Percentiles rank a stretch among this genome's conserved stretches.
Evolutionary conservation across 1,139 yeast species (phyloP).

Genomic region (Nakaseomyces delphensis): DNA sequence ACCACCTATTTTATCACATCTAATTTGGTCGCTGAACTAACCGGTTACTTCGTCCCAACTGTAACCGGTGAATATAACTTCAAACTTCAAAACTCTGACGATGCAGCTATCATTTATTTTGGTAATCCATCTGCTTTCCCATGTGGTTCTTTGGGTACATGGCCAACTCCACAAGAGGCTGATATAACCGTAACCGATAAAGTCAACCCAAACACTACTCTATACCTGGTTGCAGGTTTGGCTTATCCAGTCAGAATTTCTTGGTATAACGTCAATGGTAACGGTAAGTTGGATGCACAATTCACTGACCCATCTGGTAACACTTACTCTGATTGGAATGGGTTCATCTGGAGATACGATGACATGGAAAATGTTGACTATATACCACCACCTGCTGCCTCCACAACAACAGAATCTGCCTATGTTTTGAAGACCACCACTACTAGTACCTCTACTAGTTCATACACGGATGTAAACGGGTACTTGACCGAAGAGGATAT

Average conservation of each 20-base stretch:
- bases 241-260: slow-evolving; percentile 8
- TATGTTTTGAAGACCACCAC: slow-evolving; percentile 3
- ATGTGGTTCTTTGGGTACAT: slow-evolving; percentile 6
- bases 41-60: slow-evolving; percentile 9
- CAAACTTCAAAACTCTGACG: slow-evolving; percentile 8
- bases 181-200: slow-evolving; percentile 7
- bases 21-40: slow-evolving; percentile 14
- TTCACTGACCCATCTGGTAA: slow-evolving; percentile 9
- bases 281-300: slow-evolving; percentile 7
- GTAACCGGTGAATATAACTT: slow-evolving; percentile 8
- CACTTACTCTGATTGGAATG: slow-evolving; percentile 6
- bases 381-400: background rate
- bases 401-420: slow-evolving; percentile 1
- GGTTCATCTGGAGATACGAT: slow-evolving; percentile 2
- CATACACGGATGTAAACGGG: slow-evolving; percentile 2
- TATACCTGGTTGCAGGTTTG: slow-evolving; percentile 5
- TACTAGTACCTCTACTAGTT: background rate
- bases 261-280: slow-evolving; percentile 5
- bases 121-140: slow-evolving; percentile 8
- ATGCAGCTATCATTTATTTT: slow-evolving; percentile 7
- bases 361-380: background rate
- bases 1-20: slow-evolving; percentile 12
- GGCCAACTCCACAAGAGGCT: slow-evolving; percentile 7
- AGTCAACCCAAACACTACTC: slow-evolving; percentile 5
- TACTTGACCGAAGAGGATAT: slow-evolving; percentile 1